A percentile compares a stretch with the other conserved stretches of the same genome.
phyloP scores from a whole-genome alignment of 495 filamentous ascomycete species.

The Neurospora sp. region DNA sequence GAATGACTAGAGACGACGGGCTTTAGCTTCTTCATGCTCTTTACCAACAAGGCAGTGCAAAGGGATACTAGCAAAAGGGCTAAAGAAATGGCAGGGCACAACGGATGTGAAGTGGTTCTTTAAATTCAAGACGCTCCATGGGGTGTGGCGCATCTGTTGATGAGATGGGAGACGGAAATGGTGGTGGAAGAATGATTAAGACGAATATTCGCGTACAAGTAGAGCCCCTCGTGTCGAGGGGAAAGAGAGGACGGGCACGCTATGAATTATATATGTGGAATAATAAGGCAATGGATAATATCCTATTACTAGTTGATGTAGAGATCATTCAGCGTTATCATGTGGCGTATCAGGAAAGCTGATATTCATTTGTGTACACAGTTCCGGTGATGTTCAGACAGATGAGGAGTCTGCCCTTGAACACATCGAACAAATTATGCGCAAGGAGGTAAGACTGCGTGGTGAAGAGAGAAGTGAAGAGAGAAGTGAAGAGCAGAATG shows the following conservation, averaged over 20 bases:
- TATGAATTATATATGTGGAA: neutral
- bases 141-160: neutral
- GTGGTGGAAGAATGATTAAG: neutral
- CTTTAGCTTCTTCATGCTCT: neutral
- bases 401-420: neutral
- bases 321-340: neutral
- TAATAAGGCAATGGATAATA: neutral
- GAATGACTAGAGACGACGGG: neutral
- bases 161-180: neutral
- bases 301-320: neutral
- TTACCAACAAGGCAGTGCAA: neutral
- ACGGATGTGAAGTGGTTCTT: neutral
- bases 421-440: neutral
- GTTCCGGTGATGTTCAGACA: neutral
- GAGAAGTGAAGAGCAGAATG: neutral
- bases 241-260: neutral
- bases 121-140: neutral
- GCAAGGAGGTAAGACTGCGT: neutral
- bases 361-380: neutral
- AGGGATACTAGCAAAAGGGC: neutral
- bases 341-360: neutral
- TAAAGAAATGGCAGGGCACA: neutral
- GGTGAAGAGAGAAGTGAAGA: neutral
- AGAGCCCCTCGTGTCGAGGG: neutral
- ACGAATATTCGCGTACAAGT: neutral